Base-by-base conservation (phyloP, 2,329 filamentous ascomycete genomes). In the Colletotrichum sp. region DNA sequence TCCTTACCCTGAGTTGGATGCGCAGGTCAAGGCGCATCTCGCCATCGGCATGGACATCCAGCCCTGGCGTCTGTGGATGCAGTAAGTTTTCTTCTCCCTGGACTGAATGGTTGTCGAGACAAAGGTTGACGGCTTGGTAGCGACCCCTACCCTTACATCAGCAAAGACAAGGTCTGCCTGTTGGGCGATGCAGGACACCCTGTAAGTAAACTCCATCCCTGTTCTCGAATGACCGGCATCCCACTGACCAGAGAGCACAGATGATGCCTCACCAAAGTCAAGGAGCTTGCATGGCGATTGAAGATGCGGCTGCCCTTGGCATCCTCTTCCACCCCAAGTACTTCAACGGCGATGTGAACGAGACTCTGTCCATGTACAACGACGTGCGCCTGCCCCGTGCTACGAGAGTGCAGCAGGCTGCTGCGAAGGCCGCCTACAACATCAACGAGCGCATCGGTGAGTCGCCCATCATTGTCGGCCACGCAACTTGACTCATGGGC, bases 121-220 rank as follows among this genome's bases (percentile, higher is more conserved):
- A 26, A 28, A 62, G 18, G 59, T 62, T 32, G 18, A 30, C 21
- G 9, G 32, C 32, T 21, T 15, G 30, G 32, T 60, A 75, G 72
- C 21, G 72, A 75, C 68, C 91, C 92, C 2, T 94, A 94, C 77
- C 88, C 89, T 0, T 90, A 91, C 78, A 85, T 91, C 72, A 83
- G 87, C 55, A 90, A 90, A 78, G 84, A 82, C 15, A 86, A 82
- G 30, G 88, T 89, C 1, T 92, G 90, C 69, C 83, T 94, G 1
- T 81, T 95, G 15, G 93, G 93, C 6, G 93, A 95, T 80, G 93
- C 93, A 10, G 92, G 88, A 3, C 92, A 94, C 79, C 92, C 92
- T 3, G 88, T 90, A 85, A 79, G 84, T 77, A 28, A 6, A 13
- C 24, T 3, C 34, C n/a, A 21, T 30, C 32, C 24, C 34, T 49